phyloP scores from a whole-genome alignment of 116 monocot genomes.

The Phalaenopsis hybrid region DNA sequence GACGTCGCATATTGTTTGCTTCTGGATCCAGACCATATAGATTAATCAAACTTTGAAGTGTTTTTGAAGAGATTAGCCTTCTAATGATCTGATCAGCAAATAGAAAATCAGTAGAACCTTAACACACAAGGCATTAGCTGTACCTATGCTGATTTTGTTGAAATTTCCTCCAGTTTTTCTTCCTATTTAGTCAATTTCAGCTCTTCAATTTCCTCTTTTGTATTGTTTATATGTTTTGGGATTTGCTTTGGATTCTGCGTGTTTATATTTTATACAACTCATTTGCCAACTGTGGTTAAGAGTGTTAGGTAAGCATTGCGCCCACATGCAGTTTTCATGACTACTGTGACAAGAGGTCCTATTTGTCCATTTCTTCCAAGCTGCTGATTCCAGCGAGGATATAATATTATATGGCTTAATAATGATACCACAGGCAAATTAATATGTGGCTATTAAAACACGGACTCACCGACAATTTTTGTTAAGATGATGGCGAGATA shows the following conservation, averaged over 20 bases:
- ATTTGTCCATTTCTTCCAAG: constrained; percentile 3
- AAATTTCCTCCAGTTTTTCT: not conserved
- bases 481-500: no score
- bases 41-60: not conserved
- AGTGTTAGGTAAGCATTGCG: not conserved
- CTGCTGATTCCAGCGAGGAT: not conserved
- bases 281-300: not conserved
- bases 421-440: no score
- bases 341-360: not conserved
- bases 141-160: not conserved
- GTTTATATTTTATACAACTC: not conserved
- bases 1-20: not conserved
- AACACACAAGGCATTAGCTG: not conserved
- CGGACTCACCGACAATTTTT: no score
- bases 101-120: not conserved
- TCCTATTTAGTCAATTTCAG: not conserved
- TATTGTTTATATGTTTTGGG: not conserved
- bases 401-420: not conserved
- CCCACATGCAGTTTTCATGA: not conserved
- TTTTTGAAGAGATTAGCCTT: no score
- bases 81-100: not conserved
- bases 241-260: no score
- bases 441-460: no score
- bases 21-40: not conserved
- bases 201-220: not conserved